Conservation (phyloP, 2,329 filamentous ascomycete genomes). For the Cladorrhinum sp. region DNA sequence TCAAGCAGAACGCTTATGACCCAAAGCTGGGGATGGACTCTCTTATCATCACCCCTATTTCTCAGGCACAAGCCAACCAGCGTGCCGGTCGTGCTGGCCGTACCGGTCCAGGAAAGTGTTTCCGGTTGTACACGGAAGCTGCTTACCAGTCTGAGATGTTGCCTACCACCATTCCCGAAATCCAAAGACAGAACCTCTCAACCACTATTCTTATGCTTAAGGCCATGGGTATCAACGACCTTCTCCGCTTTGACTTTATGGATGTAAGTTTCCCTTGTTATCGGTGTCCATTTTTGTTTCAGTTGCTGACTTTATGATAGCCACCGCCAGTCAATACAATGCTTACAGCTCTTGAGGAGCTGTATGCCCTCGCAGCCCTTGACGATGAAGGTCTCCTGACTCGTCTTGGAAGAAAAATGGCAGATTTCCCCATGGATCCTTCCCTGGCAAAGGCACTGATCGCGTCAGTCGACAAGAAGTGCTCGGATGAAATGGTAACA, state of each 20-base stretch:
- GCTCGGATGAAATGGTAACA: constrained; percentile 88
- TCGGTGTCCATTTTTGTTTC: not conserved
- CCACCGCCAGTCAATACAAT: constrained; percentile 96
- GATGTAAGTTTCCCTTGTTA: constrained; percentile 44
- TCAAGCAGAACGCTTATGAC: constrained; percentile 97
- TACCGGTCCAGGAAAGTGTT: constrained; percentile 94
- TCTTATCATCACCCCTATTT: constrained; percentile 91
- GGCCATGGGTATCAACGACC: constrained; percentile 97
- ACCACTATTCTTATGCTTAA: constrained; percentile 97
- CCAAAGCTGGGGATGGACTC: constrained; percentile 98
- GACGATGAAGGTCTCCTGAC: constrained; percentile 95
- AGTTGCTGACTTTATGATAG: constrained; percentile 14
- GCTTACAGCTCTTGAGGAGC: constrained; percentile 90
- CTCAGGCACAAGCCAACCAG: constrained; percentile 94
- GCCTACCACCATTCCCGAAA: constrained; percentile 92
- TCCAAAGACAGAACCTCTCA: constrained; percentile 89
- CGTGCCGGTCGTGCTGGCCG: constrained; percentile 87
- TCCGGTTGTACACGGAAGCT: constrained; percentile 90
- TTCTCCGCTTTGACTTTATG: constrained; percentile 98
- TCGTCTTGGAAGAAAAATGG: constrained; percentile 91
- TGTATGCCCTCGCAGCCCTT: constrained; percentile 86
- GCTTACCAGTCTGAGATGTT: constrained; percentile 97
- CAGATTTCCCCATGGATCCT: constrained; percentile 97
- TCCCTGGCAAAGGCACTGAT: constrained; percentile 88
- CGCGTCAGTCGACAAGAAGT: constrained; percentile 78